Evolutionary conservation across 2,329 filamentous ascomycete species (phyloP).

Genomic region (Phialophora macrospora): DNA sequence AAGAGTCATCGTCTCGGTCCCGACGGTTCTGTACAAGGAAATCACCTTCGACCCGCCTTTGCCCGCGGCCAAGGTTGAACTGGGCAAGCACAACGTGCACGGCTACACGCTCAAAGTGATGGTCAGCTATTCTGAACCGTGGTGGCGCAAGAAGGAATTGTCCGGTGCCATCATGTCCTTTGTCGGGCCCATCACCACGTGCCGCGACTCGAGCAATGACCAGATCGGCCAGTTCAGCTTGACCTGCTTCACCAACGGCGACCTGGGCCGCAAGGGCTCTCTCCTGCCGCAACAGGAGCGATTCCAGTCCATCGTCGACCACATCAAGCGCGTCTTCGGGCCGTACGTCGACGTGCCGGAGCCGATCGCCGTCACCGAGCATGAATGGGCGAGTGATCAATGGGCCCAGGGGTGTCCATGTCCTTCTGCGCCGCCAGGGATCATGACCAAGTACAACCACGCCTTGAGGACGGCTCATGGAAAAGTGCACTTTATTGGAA

Average conservation of each 20-base stretch:
- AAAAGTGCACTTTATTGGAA: slow-evolving; percentile 60
- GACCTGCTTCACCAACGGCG: slow-evolving; percentile 42
- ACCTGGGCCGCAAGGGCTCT: slow-evolving; percentile 30
- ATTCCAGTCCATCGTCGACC: slow-evolving; percentile 25
- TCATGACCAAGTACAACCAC: slow-evolving; percentile 44
- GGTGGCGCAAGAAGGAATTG: slow-evolving; percentile 49
- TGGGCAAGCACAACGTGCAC: slow-evolving; percentile 46
- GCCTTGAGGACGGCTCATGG: slow-evolving; percentile 45
- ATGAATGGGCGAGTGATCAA: slow-evolving; percentile 47
- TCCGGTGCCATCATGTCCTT: slow-evolving; percentile 53
- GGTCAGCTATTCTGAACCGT: slow-evolving; percentile 50
- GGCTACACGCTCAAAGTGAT: slow-evolving; percentile 61
- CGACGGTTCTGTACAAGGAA: slow-evolving; percentile 52
- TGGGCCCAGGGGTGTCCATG: slow-evolving; percentile 51
- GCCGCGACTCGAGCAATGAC: slow-evolving; percentile 52
- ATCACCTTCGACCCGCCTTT: slow-evolving; percentile 58
- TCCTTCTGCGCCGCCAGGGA: slow-evolving; percentile 47
- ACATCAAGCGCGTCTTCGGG: slow-evolving; percentile 28
- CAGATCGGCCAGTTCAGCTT: slow-evolving; percentile 42
- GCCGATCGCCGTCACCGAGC: slow-evolving; percentile 28
- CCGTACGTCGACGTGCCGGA: slow-evolving; percentile 30
- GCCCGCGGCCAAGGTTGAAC: slow-evolving; percentile 47
- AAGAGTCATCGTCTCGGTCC: slow-evolving; percentile 57
- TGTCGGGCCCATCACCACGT: slow-evolving; percentile 53
- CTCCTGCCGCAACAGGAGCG: slow-evolving; percentile 28